Evolutionary conservation across 75 land plant genomes (phyloP), one percentile per base, ranked within the genome.

Genomic region (Pinus tabuliformis): DNA sequence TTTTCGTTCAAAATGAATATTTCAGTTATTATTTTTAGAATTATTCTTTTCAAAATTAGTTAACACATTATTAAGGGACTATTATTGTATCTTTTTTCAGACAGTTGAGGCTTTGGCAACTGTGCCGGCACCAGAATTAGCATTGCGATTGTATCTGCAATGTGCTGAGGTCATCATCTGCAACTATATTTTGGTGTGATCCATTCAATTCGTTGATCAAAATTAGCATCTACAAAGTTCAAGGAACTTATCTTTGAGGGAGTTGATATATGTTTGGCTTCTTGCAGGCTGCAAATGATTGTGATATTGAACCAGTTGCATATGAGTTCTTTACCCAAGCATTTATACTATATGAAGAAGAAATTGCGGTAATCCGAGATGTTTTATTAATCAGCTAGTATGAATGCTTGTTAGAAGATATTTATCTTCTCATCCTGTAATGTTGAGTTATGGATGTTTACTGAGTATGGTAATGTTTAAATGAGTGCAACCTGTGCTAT

Each of bases 251-350:
- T n/a, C 22, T 26, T 30, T 73, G 24, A 7, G 36, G 42, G 12
- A 8, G 56, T 56, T 30, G 17, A 74, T 66, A 57, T 20, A 15
- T 59, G 56, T 66, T 28, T 72, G 62, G 21, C 21, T 72, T 77
- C 62, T 57, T 30, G 56, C 90, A 96, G 99, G 99, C 95, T 81
- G 98, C 99, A 20, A 95, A 93, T 89, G 93, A 91, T 72, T 96
- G 91, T 76, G 94, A 90, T 77, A 78, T 96, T 59, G 99, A 96
- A 70, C 98, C 92, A 72, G 90, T 94, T 76, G 95, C 99, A 16
- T 96, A 96, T 78, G 99, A 94, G 75, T 96, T 94, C 74, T 96
- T 94, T 70, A 96, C 99, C 8, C 98, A 96, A 79, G 99, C 99
- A 56, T 96, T 90, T 79, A 79, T 96, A 36, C 75, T 94, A 16